Evolutionary conservation across 1,284 basidiomycete genomes (phyloP), one percentile per base, ranked within the genome.

Genomic region (Leucoagaricus sp.): DNA sequence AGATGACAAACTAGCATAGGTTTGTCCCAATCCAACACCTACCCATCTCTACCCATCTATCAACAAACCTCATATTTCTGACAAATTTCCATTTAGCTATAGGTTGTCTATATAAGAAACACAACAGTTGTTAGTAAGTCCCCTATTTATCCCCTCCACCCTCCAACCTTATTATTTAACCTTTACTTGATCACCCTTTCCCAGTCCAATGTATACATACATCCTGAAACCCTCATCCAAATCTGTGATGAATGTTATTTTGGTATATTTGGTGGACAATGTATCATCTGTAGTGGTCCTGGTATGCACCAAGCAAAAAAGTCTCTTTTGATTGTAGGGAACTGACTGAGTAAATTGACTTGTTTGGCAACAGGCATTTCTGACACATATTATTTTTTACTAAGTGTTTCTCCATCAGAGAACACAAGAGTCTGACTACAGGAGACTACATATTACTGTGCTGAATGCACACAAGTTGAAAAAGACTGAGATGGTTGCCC

Each of bases 241-340:
- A 97, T 98, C 67, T 99, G 97, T 72, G 97, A 99, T 72, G 96
- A 98, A 77, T 99, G 97, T 76, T n/a, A 98, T 98, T 72, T 96
- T 73, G 97, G 97, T 58, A 96, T 94, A 53, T 97, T 96, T 69
- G 95, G 96, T 25, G 94, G 95, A 56, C 82, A 94, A 62, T 99
- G 97, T 72, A 98, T 99, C 75, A 96, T 98, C 62, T 99, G 97
- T 67, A 93, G 93, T 49, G 87, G 92, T 47, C 92, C 92, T 64
- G 94, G 94, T 95, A 63, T 63, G 84, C 74, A 42, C 42, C 26
- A 29, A 17, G 15, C 21, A 9, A 17, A 13, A 44, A 23, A 25
- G 21, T 21, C 41, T 12, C 41, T 23, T 13, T n/a, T 28, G n/a
- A n/a, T n/a, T n/a, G n/a, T n/a, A n/a, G n/a, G 7, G 64, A 94